Evolutionary conservation across 352 stramenopile genomes (phyloP), one percentile per base, ranked within the genome.

Genomic region (Globisporangium echinulatum): DNA sequence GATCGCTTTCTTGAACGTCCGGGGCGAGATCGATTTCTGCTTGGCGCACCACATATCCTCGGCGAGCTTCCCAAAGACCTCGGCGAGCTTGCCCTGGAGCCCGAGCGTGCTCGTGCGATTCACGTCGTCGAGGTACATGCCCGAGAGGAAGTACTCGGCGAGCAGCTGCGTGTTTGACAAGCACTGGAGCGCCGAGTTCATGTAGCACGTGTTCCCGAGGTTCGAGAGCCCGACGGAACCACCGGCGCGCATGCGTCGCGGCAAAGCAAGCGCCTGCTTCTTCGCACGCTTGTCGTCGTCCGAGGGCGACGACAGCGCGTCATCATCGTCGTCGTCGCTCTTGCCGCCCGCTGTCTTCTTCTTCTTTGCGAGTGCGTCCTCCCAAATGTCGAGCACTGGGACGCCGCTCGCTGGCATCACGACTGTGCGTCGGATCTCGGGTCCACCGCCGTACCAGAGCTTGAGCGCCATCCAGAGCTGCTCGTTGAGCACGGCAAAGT

Each of bases 51-150:
- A 99, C 71, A 99, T 91, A 54, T 98, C 80, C 69, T 97, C 95
- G 8, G 97, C 86, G 6, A 99, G 75, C 42, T 97, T 89, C n/a
- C 87, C 96, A 68, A 98, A 99, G 0, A 96, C 85, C 52, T 92
- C 87, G 1, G 94, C 96, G 15, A 99, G 69, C 71, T 96, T 91
- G 7, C 97, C 97, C 59, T 97, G 90, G 36, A 96, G 87, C 9
- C 97, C 97, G 9, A 99, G 74, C 17, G 97, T 97, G 67, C 98
- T 99, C 17, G 93, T 93, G 42, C 89, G 83, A 63, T 99, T 99
- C 40, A 99, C 77, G 66, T 98, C 87, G 52, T 90, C 80, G 50
- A 95, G 68, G 59, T 95, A 95, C 86, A 94, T 95, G 37, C 86
- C 82, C 6, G 81, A 96, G 6, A 99, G 64, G 70, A 99, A 99